A percentile compares a stretch with the other conserved stretches of the same genome.
phyloP scores from a whole-genome alignment of 345 rosid species.

The Citrus reticulata region DNA sequence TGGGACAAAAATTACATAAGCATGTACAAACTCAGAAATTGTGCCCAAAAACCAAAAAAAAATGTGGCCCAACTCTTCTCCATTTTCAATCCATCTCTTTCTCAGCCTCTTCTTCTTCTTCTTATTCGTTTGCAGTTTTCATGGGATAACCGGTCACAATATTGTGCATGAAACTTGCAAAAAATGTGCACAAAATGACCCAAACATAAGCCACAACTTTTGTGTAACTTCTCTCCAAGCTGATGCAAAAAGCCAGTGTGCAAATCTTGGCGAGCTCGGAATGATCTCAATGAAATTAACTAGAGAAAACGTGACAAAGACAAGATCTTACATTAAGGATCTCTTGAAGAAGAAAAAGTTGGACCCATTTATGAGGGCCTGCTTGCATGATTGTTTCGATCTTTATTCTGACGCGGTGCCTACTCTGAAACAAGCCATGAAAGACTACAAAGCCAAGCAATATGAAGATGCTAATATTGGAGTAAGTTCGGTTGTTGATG shows the following conservation, averaged over 20 bases:
- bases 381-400: constrained; percentile 48
- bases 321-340: constrained; percentile 25
- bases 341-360: constrained; percentile 28
- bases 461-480: constrained; percentile 41
- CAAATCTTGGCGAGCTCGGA: constrained; percentile 43
- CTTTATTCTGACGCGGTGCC: constrained; percentile 49
- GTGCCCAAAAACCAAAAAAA: background rate
- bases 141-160: constrained; percentile 9
- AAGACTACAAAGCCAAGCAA: constrained; percentile 31
- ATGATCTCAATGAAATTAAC: constrained; percentile 40
- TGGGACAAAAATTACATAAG: background rate
- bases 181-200: constrained; percentile 30
- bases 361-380: constrained; percentile 24
- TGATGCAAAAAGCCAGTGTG: constrained; percentile 23
- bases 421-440: constrained; percentile 27
- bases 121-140: background rate
- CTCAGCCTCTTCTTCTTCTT: background rate
- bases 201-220: constrained; percentile 41
- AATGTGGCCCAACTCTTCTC: constrained; percentile 16
- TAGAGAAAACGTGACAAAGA: constrained; percentile 31
- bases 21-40: background rate
- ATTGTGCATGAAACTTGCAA: constrained; percentile 48
- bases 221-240: constrained; percentile 42
- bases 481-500: constrained; percentile 46
- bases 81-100: constrained; percentile 4